Base-by-base conservation (phyloP, 225 moss, liverwort and hornwort species). In the Bryum argenteum region DNA sequence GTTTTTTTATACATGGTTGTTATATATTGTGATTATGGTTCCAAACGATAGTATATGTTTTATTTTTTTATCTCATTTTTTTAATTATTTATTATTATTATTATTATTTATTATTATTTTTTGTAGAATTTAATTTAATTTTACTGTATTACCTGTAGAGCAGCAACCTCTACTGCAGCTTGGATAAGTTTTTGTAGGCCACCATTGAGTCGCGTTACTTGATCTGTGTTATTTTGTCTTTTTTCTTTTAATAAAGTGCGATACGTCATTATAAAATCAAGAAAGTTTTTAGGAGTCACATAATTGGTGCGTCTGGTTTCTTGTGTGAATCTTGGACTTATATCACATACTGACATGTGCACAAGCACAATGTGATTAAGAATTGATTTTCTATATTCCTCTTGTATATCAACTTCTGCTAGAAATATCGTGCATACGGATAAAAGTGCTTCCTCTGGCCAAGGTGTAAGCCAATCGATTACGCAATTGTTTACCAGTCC, bases 401-500 rank as follows among this genome's bases (percentile, higher is more conserved):
- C 85, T 17, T 82, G 90, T 48, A 96, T 87, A 39, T 96, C 91
- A 11, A 86, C 60, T 57, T 87, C 84, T 0, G 71, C 82, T 54
- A 96, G 75, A 59, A 91, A 96, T 3, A 90, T 77, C 0, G 88
- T 89, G 18, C 91, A 91, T 17, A 96, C 93, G 0, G 91, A 93
- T 15, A 86, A 57, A 4, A 93, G 28, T 21, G 96, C 96, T 54
- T 96, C 96, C 68, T 93, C 87, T 0, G 90, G 96, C 96, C 96
- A 96, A 0, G 96, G 96, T 0, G 87, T 93, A 0, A 96, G 76
- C 96, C 93, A 96, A 54, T 96, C 91, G 14, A 96, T 93, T 0
- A 96, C 88, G 2, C 96, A 96, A 37, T 96, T 96, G 24, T 93
- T 96, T 0, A 96, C 93, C 72, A 96, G 75, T 52, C 95, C 95